Conservation (phyloP, 1,284 basidiomycete species). For the Malassezia brasiliensis region DNA sequence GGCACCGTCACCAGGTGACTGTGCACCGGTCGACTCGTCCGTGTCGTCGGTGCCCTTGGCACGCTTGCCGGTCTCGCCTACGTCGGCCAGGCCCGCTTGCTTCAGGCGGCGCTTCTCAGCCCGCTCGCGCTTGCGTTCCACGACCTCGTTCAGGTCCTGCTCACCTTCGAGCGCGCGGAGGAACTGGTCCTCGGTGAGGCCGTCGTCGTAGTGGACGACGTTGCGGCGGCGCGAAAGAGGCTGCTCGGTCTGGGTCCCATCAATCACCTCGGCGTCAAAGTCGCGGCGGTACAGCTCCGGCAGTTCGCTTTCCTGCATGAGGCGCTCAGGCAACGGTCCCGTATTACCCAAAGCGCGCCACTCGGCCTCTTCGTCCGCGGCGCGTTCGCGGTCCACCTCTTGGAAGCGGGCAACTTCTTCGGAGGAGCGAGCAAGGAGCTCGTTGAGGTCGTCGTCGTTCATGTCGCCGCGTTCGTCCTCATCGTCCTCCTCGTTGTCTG, state of each 20-base stretch:
- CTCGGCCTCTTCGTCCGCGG: conserved; percentile 59
- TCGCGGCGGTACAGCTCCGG: conserved; percentile 83
- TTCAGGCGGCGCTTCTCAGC: conserved; percentile 41
- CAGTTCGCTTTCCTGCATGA: conserved; percentile 81
- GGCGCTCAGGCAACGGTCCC: conserved; percentile 58
- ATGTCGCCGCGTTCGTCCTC: conserved; percentile 65
- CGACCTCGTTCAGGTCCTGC: conserved; percentile 58
- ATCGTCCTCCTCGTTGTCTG: conserved; percentile 47
- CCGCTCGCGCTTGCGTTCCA: conserved; percentile 46
- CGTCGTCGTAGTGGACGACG: conserved; percentile 86
- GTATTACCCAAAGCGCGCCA: conserved; percentile 67
- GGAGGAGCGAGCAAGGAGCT: conserved; percentile 77
- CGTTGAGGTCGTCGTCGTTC: conserved; percentile 95
- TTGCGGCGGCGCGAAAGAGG: conserved; percentile 76
- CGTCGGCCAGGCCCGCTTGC: conserved; percentile 18
- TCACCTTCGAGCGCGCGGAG: conserved; percentile 68
- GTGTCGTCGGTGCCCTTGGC: conserved; percentile 4
- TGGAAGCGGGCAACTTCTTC: conserved; percentile 70
- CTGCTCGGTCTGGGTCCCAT: conserved; percentile 52
- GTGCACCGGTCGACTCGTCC: background rate
- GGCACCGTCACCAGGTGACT: conserved; percentile 13
- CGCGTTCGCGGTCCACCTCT: conserved; percentile 73
- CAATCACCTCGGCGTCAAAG: conserved; percentile 43
- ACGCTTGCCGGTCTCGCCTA: conserved; percentile 6
- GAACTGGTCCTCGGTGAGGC: conserved; percentile 81